These are phyloP conservation scores for Sanghuangporus weigelae DNA, from an alignment of 1,284 basidiomycete species.

Conservation along the genomic window DNA sequence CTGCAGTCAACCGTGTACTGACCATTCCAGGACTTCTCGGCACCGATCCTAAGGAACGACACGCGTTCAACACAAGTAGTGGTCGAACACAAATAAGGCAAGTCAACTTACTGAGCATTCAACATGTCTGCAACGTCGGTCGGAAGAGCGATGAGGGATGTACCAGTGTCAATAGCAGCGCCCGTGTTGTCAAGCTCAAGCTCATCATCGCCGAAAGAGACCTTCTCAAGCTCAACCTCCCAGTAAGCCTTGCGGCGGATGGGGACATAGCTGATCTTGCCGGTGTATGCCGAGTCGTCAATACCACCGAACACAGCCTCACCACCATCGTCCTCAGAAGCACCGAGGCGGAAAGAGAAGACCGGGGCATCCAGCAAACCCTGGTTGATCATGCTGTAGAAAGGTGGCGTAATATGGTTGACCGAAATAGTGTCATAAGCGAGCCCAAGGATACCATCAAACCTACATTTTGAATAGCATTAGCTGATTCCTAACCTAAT, in stretches of 20 bases:
- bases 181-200: conserved; percentile 88
- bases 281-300: conserved; percentile 75
- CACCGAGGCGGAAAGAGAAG: conserved; percentile 93
- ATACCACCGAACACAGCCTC: conserved; percentile 94
- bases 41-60: conserved; percentile 60
- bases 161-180: conserved; percentile 96
- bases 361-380: conserved; percentile 81
- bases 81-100: not conserved
- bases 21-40: conserved; percentile 89
- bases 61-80: conserved; percentile 17
- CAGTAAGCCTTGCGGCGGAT: conserved; percentile 97
- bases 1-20: conserved; percentile 92
- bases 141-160: conserved; percentile 88
- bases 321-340: conserved; percentile 85
- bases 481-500: not conserved
- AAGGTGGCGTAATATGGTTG: conserved; percentile 90
- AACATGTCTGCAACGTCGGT: conserved; percentile 97
- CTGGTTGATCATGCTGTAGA: conserved; percentile 92
- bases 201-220: conserved; percentile 79
- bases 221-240: conserved; percentile 91
- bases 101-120: conserved; percentile 70
- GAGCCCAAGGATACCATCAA: conserved; percentile 95
- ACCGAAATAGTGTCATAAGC: conserved; percentile 96
- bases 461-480: conserved; percentile 43
- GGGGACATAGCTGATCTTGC: conserved; percentile 85